Evolutionary conservation across 352 stramenopile genomes (phyloP), one percentile per base, ranked within the genome.

Genomic region (Globisporangium solare): DNA sequence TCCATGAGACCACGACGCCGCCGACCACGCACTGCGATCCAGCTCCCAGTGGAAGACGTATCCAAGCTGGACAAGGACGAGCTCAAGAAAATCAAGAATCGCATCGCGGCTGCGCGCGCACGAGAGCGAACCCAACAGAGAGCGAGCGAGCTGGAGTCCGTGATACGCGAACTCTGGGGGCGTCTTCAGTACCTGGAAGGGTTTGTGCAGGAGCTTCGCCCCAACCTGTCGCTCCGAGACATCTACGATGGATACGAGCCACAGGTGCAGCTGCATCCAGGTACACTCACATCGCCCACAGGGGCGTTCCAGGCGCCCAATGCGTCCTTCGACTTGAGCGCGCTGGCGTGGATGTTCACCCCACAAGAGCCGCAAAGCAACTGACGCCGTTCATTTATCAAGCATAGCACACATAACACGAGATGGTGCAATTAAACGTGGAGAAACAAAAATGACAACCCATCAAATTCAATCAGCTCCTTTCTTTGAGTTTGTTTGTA

Each of bases 1-100:
- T 39, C 37, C 40, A 56, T 8, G 20, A 52, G 46, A 12, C 55
- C 58, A 17, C 60, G 66, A 13, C 70, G 70, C 24, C 67, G 72
- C 7, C 68, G 70, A 49, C 67, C 69, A 14, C 78, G 78, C 21
- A 79, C 80, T 27, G 74, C 80, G 2, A 79, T 87, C 39, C 55
- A 76, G 31, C 48, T 79, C 15, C 66, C 78, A 1, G 21, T 50
- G 5, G 70, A 81, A 51, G 66, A 82, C 54, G 59, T 76, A n/a
- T 60, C 54, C 1, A 51, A 37, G 7, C 56, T 89, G 32, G 71
- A 71, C 66, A 68, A 70, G 27, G 65, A 71, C 27, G 76, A 89
- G 55, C 65, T 89, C 32, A 73, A 78, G 59, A 81, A 81, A 51
- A 71, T 83, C 50, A 89, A 89, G 61, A 89, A 89, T 63, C 79